These are phyloP conservation scores for Pyrenula massariospora DNA, from an alignment of 495 filamentous ascomycete genomes.

Conservation along the genomic window DNA sequence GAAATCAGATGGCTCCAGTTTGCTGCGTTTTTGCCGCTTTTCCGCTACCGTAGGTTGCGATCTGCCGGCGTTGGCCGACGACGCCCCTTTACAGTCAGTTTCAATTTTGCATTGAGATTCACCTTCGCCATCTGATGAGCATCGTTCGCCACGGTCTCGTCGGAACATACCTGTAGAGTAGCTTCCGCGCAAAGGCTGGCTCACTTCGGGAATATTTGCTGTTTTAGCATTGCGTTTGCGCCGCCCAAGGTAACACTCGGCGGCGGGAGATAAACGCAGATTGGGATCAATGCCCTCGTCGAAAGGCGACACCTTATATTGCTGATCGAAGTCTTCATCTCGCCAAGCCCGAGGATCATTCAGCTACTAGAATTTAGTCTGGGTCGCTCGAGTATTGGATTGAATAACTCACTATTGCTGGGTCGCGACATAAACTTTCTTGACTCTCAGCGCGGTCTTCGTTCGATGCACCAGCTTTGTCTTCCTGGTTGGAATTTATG, in stretches of 20 bases:
- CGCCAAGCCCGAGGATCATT: no score
- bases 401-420: not conserved
- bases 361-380: not conserved
- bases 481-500: not conserved
- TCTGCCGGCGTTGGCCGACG: no score
- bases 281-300: no score
- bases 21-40: not conserved
- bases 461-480: not conserved
- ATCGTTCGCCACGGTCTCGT: not conserved
- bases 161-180: not conserved
- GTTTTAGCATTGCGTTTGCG: no score
- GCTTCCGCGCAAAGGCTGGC: not conserved
- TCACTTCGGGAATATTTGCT: no score
- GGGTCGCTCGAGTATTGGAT: not conserved
- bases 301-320: no score
- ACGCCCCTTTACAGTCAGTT: not conserved
- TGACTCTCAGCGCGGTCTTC: not conserved
- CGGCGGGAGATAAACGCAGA: no score
- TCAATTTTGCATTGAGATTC: not conserved
- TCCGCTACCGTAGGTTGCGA: not conserved
- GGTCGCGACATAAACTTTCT: not conserved
- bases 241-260: no score
- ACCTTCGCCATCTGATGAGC: not conserved
- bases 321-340: no score
- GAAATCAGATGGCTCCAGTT: no score